Conservation (phyloP, 2,329 filamentous ascomycete genomes). For the Cordyceps fumosorosea region DNA sequence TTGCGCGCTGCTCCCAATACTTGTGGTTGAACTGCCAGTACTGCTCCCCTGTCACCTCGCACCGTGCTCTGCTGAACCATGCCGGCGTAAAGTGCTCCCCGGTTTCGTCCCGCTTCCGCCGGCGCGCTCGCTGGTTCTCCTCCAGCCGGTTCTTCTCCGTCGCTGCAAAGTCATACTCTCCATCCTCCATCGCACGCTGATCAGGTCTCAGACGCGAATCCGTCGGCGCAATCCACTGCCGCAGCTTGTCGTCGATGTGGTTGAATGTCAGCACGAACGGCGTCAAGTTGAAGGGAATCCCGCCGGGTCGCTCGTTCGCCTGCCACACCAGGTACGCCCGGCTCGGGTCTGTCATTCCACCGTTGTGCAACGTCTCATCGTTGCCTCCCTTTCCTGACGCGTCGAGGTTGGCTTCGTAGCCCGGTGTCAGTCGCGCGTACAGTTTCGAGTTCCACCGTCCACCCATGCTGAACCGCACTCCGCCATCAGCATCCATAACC, state of each 20-base stretch:
- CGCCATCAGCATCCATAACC: slow-evolving; percentile 71
- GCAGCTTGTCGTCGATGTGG: slow-evolving; percentile 77
- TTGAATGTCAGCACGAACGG: slow-evolving; percentile 95
- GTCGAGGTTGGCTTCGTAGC: slow-evolving; percentile 70
- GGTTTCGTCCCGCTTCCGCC: slow-evolving; percentile 63
- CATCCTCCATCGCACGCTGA: slow-evolving; percentile 96
- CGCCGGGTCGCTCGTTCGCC: slow-evolving; percentile 69
- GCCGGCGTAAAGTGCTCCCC: slow-evolving; percentile 78
- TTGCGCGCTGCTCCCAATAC: slow-evolving; percentile 75
- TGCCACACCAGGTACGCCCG: slow-evolving; percentile 92
- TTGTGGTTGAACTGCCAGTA: slow-evolving; percentile 86
- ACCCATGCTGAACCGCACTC: slow-evolving; percentile 80
- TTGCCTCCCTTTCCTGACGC: slow-evolving; percentile 40
- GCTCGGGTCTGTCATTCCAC: slow-evolving; percentile 56
- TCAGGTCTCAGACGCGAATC: slow-evolving; percentile 91
- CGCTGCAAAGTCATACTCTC: slow-evolving; percentile 90
- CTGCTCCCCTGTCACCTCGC: slow-evolving; percentile 75
- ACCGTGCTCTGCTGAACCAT: slow-evolving; percentile 73
- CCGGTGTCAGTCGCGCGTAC: slow-evolving; percentile 87
- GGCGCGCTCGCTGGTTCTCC: slow-evolving; percentile 75
- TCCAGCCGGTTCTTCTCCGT: slow-evolving; percentile 92
- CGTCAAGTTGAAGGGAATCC: slow-evolving; percentile 94
- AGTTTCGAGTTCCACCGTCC: slow-evolving; percentile 97
- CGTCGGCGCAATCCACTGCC: slow-evolving; percentile 74
- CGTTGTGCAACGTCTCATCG: slow-evolving; percentile 34